Percentiles rank a stretch among this genome's conserved stretches.
Evolutionary conservation across 371 early-diverging fungal species (phyloP).

Genomic region (Mucor mucedo): DNA sequence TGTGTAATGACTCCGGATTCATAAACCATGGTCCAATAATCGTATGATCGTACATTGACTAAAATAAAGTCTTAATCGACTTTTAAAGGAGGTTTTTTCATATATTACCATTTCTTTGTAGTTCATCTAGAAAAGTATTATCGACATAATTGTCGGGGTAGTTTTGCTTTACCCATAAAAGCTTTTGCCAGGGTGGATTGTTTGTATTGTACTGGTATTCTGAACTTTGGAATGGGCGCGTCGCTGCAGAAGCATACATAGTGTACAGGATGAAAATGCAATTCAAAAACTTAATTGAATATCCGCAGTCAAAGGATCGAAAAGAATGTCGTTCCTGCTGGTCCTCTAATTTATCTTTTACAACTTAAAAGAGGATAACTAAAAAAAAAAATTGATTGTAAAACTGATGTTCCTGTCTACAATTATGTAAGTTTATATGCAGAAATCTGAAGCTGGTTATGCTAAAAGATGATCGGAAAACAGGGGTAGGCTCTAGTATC

Average conservation of each 20-base stretch:
- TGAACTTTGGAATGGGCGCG: slow-evolving; percentile 29
- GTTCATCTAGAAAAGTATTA: slow-evolving; percentile 80
- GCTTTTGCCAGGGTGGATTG: slow-evolving; percentile 80
- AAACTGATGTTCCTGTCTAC: too few relatives aligned
- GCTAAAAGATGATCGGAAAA: too few relatives aligned
- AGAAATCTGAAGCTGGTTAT: too few relatives aligned
- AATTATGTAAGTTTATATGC: too few relatives aligned
- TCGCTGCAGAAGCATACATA: not conserved
- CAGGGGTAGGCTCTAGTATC: too few relatives aligned
- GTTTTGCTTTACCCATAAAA: slow-evolving; percentile 88
- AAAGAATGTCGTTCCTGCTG: too few relatives aligned
- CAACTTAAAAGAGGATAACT: too few relatives aligned
- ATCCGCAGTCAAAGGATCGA: too few relatives aligned
- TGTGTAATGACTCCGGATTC: slow-evolving; percentile 83
- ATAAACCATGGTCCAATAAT: slow-evolving; percentile 74
- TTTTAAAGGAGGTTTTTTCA: not conserved
- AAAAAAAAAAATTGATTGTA: too few relatives aligned
- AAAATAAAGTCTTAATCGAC: not conserved
- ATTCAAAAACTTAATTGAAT: too few relatives aligned
- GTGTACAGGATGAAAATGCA: not conserved
- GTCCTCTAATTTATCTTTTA: too few relatives aligned
- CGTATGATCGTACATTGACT: slow-evolving; percentile 76
- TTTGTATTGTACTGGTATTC: slow-evolving; percentile 54
- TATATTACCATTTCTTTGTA: slow-evolving; percentile 85
- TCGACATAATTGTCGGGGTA: slow-evolving; percentile 96